Conservation (phyloP, 371 early-diverging fungal species). For the Apophysomyces variabilis region DNA sequence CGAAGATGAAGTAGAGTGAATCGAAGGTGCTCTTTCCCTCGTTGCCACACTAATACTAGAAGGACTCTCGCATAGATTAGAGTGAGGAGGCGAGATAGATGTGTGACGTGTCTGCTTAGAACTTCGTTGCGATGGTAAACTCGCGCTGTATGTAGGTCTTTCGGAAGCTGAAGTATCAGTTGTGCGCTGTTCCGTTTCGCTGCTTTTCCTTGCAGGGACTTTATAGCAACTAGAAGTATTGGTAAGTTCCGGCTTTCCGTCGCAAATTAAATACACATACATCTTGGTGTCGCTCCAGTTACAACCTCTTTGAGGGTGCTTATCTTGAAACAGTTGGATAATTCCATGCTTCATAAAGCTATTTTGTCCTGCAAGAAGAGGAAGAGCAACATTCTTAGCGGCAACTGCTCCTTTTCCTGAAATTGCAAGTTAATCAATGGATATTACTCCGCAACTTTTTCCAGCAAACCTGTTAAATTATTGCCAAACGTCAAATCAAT, state of each 20-base stretch:
- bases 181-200: conserved; percentile 5
- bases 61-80: conserved; percentile 21
- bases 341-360: conserved; percentile 79
- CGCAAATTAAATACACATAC: conserved; percentile 3
- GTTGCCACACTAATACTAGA: conserved; percentile 18
- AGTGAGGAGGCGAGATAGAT: conserved; percentile 16
- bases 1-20: conserved; percentile 52
- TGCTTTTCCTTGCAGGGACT: background rate
- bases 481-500: conserved; percentile 87
- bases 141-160: conserved; percentile 9
- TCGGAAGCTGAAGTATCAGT: background rate
- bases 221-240: conserved; percentile 3
- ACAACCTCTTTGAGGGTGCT: conserved; percentile 68
- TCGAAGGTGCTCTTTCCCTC: conserved; percentile 45
- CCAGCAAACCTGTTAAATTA: conserved; percentile 63
- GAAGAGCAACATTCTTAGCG: conserved; percentile 73
- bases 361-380: conserved; percentile 65
- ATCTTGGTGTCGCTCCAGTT: conserved; percentile 44
- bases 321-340: conserved; percentile 74
- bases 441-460: conserved; percentile 10
- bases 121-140: conserved; percentile 23
- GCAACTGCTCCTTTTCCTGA: conserved; percentile 76
- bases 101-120: conserved; percentile 6
- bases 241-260: background rate
- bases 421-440: background rate